phyloP scores from a whole-genome alignment of 805 yeast species.

The Hanseniaspora clermontiae region DNA sequence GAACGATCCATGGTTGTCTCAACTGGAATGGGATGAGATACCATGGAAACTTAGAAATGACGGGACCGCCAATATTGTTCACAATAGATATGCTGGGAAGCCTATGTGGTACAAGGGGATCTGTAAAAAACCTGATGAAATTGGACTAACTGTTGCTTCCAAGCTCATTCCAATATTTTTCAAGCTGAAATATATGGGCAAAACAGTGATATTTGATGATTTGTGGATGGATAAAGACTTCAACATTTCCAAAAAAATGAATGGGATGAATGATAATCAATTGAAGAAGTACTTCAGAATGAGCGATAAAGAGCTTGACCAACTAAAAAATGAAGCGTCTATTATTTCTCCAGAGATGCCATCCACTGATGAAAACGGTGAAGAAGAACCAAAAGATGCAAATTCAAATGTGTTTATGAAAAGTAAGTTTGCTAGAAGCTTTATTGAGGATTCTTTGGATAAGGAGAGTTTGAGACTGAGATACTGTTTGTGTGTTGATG shows the following conservation, averaged over 20 bases:
- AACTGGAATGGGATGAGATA: conserved; percentile 72
- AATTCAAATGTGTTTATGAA: not conserved
- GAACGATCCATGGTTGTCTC: conserved; percentile 79
- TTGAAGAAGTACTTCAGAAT: not conserved
- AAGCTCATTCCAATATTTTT: conserved; percentile 66
- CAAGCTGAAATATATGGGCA: conserved; percentile 70
- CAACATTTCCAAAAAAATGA: not conserved
- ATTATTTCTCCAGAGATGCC: not conserved
- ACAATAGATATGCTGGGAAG: conserved; percentile 73
- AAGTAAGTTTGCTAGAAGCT: not conserved
- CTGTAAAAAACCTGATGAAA: conserved; percentile 31
- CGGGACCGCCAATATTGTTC: conserved; percentile 49
- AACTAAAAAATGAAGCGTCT: not conserved
- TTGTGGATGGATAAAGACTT: conserved; percentile 5
- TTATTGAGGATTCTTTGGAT: not conserved
- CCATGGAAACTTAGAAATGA: conserved; percentile 51
- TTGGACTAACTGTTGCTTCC: conserved; percentile 51
- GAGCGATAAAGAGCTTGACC: not conserved
- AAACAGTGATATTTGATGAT: conserved; percentile 54
- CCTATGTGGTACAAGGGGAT: conserved; percentile 85
- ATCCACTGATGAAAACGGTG: not conserved
- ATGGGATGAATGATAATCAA: not conserved
- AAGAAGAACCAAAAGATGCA: not conserved
- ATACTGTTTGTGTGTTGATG: conserved; percentile 72
- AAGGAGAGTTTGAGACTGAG: not conserved